Conservation (phyloP, 306 rosid genomes). For the Fragaria ananassa region DNA sequence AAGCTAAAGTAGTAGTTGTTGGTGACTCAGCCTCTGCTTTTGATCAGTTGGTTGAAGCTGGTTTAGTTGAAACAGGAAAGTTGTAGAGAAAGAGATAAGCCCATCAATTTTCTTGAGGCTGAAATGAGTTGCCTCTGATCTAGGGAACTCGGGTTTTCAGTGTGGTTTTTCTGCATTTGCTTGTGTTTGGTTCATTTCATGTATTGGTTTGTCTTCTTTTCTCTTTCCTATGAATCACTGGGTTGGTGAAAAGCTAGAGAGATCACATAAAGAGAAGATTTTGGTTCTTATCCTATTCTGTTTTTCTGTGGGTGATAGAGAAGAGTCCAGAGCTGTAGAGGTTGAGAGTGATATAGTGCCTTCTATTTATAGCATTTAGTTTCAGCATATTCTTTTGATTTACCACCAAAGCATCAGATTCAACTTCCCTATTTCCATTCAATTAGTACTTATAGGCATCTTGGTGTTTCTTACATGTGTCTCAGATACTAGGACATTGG, state of each 20-base stretch:
- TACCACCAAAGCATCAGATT: constrained; percentile 10
- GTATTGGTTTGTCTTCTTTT: constrained; percentile 9
- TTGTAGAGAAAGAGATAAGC: constrained; percentile 14
- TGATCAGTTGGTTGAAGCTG: constrained; percentile 19
- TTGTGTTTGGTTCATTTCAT: constrained; percentile 21
- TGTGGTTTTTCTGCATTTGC: constrained; percentile 22
- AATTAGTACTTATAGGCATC: constrained; percentile 26
- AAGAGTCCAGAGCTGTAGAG: constrained; percentile 28
- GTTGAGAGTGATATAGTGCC: constrained; percentile 22
- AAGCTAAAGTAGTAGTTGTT: constrained; percentile 25
- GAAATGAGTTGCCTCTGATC: constrained; percentile 48
- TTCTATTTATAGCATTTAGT: constrained; percentile 26
- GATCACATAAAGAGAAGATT: constrained; percentile 24
- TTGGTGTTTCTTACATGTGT: constrained; percentile 22
- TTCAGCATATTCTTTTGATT: constrained; percentile 20
- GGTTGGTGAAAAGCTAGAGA: constrained; percentile 33
- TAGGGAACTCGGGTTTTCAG: constrained; percentile 39
- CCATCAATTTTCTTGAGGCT: constrained; percentile 32
- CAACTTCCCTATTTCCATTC: constrained; percentile 20
- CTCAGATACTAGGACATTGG: constrained; percentile 15
- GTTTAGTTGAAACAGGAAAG: constrained; percentile 43
- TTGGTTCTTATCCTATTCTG: constrained; percentile 24
- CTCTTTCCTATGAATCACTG: constrained; percentile 32
- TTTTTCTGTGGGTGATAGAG: constrained; percentile 18
- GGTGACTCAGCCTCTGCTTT: constrained; percentile 31